Percentiles rank a stretch among this genome's conserved stretches.
Conservation (phyloP, 2,329 filamentous ascomycete species). For the Beauveria sp. region DNA sequence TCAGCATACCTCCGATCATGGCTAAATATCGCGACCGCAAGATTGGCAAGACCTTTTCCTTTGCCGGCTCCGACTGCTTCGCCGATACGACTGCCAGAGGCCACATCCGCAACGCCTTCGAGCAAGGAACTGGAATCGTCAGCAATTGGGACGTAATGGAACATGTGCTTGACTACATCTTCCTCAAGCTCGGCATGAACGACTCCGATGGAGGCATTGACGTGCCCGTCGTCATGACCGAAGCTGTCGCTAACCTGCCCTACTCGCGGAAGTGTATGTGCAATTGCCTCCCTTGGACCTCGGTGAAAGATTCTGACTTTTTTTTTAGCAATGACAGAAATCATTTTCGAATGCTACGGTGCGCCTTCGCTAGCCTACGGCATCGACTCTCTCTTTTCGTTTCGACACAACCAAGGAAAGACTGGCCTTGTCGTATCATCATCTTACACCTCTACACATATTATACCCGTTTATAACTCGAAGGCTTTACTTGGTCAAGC, state of each 20-base stretch:
- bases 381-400: conserved; percentile 94
- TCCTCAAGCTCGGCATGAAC: conserved; percentile 87
- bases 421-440: conserved; percentile 87
- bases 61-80: conserved; percentile 88
- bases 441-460: conserved; percentile 86
- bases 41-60: conserved; percentile 81
- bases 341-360: conserved; percentile 91
- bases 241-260: conserved; percentile 81
- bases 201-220: conserved; percentile 66
- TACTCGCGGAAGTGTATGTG: conserved; percentile 80
- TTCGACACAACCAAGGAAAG: conserved; percentile 79
- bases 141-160: conserved; percentile 99
- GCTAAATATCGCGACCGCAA: conserved; percentile 94
- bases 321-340: conserved; percentile 81
- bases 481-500: conserved; percentile 80
- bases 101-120: conserved; percentile 85
- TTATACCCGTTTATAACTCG: conserved; percentile 85
- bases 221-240: conserved; percentile 87
- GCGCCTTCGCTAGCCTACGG: conserved; percentile 87
- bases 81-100: conserved; percentile 87
- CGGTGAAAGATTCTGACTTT: background rate
- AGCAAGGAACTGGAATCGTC: conserved; percentile 81
- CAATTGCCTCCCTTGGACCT: background rate
- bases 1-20: conserved; percentile 82
- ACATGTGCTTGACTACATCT: conserved; percentile 86